A percentile compares a stretch with the other conserved stretches of the same genome.
phyloP scores from a whole-genome alignment of 768 basidiomycete genomes.

The Lenzites betulinus region DNA sequence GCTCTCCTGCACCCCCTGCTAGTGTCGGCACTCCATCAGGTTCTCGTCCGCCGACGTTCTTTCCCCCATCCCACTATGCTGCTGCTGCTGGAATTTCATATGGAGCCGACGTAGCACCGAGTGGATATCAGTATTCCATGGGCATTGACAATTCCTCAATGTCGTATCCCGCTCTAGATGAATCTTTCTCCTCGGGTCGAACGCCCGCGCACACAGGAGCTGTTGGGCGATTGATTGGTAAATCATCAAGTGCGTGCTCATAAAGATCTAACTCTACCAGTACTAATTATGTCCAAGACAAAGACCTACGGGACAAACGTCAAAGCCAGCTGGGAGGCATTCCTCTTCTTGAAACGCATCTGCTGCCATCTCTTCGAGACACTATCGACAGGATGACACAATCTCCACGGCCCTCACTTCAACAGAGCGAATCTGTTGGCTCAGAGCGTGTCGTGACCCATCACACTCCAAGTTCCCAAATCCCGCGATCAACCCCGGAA shows the following conservation, averaged over 20 bases:
- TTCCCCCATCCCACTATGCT: conserved; percentile 40
- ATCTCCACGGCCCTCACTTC: conserved; percentile 18
- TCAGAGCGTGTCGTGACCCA: neutral
- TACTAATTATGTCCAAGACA: conserved; percentile 10
- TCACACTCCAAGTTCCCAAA: neutral
- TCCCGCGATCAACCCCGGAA: neutral
- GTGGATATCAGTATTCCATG: neutral
- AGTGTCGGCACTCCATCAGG: neutral
- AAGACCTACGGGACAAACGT: conserved; percentile 25
- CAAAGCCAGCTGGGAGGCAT: conserved; percentile 52
- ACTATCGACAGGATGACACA: conserved; percentile 75
- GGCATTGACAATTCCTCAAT: neutral
- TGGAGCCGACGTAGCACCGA: neutral
- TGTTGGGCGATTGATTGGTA: conserved; percentile 2
- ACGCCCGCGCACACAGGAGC: neutral
- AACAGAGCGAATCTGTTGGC: neutral
- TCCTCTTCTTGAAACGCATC: conserved; percentile 61
- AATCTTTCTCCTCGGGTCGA: conserved; percentile 11
- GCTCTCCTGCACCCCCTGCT: conserved; percentile 20
- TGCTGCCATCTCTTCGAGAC: conserved; percentile 70
- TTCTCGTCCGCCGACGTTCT: conserved; percentile 30
- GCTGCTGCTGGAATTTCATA: conserved; percentile 34
- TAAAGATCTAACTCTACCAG: neutral
- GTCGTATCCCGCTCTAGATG: conserved; percentile 17
- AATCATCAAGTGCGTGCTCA: conserved; percentile 15